Evolutionary conservation across 345 rosid genomes (phyloP), one percentile per base, ranked within the genome.

Genomic region (Ceriops tagal): DNA sequence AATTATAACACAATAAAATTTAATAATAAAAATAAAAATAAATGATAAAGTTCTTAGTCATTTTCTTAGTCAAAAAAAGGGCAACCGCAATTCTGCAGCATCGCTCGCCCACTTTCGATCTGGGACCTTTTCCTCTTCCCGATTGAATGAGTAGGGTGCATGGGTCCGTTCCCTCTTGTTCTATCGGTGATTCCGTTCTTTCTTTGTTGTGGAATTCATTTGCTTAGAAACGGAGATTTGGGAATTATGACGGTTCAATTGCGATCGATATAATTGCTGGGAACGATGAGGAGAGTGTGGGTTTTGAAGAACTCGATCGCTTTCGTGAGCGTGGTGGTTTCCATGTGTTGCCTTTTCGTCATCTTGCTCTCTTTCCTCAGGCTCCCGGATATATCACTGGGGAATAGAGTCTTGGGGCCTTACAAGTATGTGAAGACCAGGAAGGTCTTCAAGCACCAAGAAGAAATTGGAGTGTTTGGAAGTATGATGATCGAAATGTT

Each of bases 401-500:
- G 70, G 64, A 64, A 74, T 15, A 35, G 49, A 27, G 64, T 74
- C 13, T 56, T 30, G 24, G 63, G 69, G 60, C 51, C 77, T 58
- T 27, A 69, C 32, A 52, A 66, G 5, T 26, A 47, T 19, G 1
- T 58, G 9, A 21, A 47, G 64, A 51, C 43, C 51, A 21, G 66
- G 35, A 71, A 69, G 34, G 39, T 66, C 60, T 65, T 49, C 19
- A 47, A 60, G 19, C 37, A 73, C 37, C 61, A 70, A 0, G 79
- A 70, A 0, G 79, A 62, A 39, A n/a, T 93, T 1, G 91, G 92
- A 1, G 68, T 60, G 71, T 84, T 91, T 21, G 97, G 92, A 20
- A 87, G 82, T 49, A 89, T 86, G 92, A 84, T 93, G 97, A 58
- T 93, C 20, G 83, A 68, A 60, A 93, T 91, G 98, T 71, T 93